phyloP scores from a whole-genome alignment of 2,329 filamentous ascomycete genomes.

The Lachnellula subtilissima region DNA sequence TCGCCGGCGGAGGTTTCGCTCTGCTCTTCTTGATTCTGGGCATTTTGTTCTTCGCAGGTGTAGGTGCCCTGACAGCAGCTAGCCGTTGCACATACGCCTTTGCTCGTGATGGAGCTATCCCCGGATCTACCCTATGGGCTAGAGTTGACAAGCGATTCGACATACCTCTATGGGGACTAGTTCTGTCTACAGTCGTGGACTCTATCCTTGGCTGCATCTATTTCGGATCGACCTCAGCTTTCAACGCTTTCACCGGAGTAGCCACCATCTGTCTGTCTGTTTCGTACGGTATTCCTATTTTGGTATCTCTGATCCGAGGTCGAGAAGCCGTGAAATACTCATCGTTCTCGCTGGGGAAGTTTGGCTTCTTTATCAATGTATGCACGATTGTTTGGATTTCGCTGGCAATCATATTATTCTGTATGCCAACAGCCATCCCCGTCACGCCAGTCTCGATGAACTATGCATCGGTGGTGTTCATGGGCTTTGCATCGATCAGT shows the following conservation, averaged over 20 bases:
- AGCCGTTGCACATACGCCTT: conserved; percentile 73
- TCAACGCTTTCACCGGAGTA: conserved; percentile 75
- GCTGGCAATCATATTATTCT: conserved; percentile 68
- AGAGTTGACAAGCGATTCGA: conserved; percentile 60
- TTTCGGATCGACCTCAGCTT: conserved; percentile 71
- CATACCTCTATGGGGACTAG: conserved; percentile 65
- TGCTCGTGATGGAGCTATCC: conserved; percentile 69
- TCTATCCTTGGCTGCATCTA: conserved; percentile 72
- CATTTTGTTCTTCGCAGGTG: conserved; percentile 72
- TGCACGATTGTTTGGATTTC: conserved; percentile 66
- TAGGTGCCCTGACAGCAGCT: conserved; percentile 69
- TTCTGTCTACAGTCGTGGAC: conserved; percentile 63
- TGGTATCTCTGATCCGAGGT: conserved; percentile 63
- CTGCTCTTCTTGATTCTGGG: conserved; percentile 71
- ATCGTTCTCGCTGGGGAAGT: conserved; percentile 62
- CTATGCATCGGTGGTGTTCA: conserved; percentile 62
- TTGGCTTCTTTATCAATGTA: conserved; percentile 65
- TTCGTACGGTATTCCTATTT: conserved; percentile 71
- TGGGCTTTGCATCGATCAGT: conserved; percentile 56
- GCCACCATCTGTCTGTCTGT: conserved; percentile 74
- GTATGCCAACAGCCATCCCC: conserved; percentile 63
- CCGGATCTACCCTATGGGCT: conserved; percentile 62
- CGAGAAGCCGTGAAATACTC: conserved; percentile 63
- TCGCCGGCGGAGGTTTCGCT: conserved; percentile 63
- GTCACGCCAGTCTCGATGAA: conserved; percentile 57